These are phyloP conservation scores for Talaromyces sp. DNA, from an alignment of 2,329 filamentous ascomycete genomes.

Conservation along the genomic window DNA sequence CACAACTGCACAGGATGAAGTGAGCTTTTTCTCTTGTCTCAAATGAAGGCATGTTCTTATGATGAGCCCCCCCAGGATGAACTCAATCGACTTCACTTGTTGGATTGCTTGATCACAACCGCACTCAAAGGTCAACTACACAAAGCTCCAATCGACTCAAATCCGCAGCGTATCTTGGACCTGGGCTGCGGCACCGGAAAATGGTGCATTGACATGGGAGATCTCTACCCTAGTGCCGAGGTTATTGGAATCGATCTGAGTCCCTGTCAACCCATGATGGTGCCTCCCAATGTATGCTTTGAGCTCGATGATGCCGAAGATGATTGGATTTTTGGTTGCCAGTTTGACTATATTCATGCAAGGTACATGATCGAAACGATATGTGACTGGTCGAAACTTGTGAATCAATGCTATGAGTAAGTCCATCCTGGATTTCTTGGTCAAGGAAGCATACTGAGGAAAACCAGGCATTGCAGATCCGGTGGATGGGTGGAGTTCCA, in stretches of 20 bases:
- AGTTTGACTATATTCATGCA: constrained; percentile 16
- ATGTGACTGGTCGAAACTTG: constrained; percentile 11
- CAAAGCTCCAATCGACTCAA: constrained; percentile 8
- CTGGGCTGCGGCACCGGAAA: constrained; percentile 31
- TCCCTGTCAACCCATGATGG: constrained; percentile 38
- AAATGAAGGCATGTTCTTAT: background rate
- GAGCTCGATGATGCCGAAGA: constrained; percentile 14
- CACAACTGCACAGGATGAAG: constrained; percentile 2
- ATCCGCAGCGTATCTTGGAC: constrained; percentile 23
- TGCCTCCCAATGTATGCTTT: constrained; percentile 17
- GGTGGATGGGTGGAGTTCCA: constrained; percentile 12
- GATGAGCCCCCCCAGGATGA: constrained; percentile 11
- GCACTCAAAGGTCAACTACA: constrained; percentile 7
- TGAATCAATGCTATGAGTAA: constrained; percentile 22
- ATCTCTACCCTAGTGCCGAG: constrained; percentile 27
- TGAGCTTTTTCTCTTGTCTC: background rate
- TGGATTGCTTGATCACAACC: constrained; percentile 12
- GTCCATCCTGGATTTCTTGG: background rate
- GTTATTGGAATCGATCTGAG: constrained; percentile 41
- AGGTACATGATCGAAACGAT: constrained; percentile 12
- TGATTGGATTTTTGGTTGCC: constrained; percentile 11
- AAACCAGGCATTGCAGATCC: constrained; percentile 3
- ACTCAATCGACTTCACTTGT: constrained; percentile 4
- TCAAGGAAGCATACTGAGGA: background rate
- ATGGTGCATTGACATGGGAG: constrained; percentile 29